Evolutionary conservation across 176 grass and related monocot genomes (phyloP).

Genomic region (Tillandsia leiboldiana): DNA sequence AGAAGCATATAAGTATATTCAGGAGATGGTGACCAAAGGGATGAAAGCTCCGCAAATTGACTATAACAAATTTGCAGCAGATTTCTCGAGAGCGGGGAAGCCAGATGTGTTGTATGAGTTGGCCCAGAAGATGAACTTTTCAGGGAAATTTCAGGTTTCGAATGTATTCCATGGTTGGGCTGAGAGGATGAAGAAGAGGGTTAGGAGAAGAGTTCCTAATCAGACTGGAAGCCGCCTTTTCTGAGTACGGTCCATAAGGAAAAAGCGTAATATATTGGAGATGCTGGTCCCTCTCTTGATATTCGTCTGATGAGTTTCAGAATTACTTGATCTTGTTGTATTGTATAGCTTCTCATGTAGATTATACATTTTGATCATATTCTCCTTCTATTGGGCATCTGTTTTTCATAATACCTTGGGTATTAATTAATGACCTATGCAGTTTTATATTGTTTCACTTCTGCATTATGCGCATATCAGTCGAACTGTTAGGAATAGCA

Average conservation of each 20-base stretch:
- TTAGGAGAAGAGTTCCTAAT: slow-evolving; percentile 5
- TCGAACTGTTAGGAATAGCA: no score
- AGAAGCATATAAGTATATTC: slow-evolving; percentile 53
- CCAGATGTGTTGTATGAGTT: slow-evolving; percentile 76
- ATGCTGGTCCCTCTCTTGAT: neutral
- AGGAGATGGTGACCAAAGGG: slow-evolving; percentile 85
- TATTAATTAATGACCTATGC: no score
- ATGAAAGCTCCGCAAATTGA: slow-evolving; percentile 80
- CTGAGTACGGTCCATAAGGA: neutral
- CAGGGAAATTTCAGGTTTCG: slow-evolving; percentile 50
- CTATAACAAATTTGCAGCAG: slow-evolving; percentile 78
- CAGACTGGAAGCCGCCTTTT: slow-evolving; percentile 6
- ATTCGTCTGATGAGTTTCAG: neutral
- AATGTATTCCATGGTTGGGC: slow-evolving; percentile 62
- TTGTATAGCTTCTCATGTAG: no score
- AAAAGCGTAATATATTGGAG: neutral
- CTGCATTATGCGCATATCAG: no score
- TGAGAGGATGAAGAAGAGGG: slow-evolving; percentile 51
- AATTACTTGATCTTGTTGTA: neutral
- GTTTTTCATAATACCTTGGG: no score
- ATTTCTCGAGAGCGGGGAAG: slow-evolving; percentile 73
- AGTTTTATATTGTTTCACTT: no score
- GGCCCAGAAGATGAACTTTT: slow-evolving; percentile 58
- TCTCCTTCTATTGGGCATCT: no score
- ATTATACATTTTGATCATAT: no score